These are phyloP conservation scores for Claviceps humidiphila DNA, from an alignment of 2,329 filamentous ascomycete species.

Conservation along the genomic window DNA sequence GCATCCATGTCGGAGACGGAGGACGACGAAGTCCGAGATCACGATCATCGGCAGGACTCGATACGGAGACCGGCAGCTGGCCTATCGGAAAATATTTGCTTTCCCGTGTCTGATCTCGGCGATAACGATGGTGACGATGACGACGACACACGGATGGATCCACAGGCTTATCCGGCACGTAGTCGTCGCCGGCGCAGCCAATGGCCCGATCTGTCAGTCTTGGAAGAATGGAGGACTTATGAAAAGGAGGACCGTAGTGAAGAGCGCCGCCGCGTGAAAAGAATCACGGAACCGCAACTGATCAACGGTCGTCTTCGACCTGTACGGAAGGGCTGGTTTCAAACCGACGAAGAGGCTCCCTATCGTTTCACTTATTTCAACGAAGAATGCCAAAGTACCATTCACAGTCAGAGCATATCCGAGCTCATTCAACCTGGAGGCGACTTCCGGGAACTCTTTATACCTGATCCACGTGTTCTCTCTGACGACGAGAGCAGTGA, in stretches of 20 bases:
- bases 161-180: slow-evolving; percentile 20
- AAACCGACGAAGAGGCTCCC: slow-evolving; percentile 75
- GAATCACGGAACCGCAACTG: slow-evolving; percentile 84
- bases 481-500: slow-evolving; percentile 61
- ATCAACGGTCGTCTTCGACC: slow-evolving; percentile 81
- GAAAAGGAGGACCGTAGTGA: slow-evolving; percentile 78
- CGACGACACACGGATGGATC: slow-evolving; percentile 47
- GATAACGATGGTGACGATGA: slow-evolving; percentile 25
- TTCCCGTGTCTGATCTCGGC: slow-evolving; percentile 73
- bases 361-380: slow-evolving; percentile 99
- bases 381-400: slow-evolving; percentile 88
- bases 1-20: slow-evolving; percentile 16
- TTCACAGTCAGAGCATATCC: slow-evolving; percentile 90
- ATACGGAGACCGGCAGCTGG: slow-evolving; percentile 41
- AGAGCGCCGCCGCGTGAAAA: slow-evolving; percentile 70
- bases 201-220: slow-evolving; percentile 73
- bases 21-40: slow-evolving; percentile 6
- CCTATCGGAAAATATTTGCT: slow-evolving; percentile 83
- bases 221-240: slow-evolving; percentile 81
- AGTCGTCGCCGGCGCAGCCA: slow-evolving; percentile 50
- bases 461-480: slow-evolving; percentile 69
- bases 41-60: slow-evolving; percentile 17
- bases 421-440: slow-evolving; percentile 78
- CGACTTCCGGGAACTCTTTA: slow-evolving; percentile 76
- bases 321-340: slow-evolving; percentile 68